Percentiles rank a stretch among this genome's conserved stretches.
Evolutionary conservation across 805 yeast genomes (phyloP).

Genomic region (Starmerella sp.): DNA sequence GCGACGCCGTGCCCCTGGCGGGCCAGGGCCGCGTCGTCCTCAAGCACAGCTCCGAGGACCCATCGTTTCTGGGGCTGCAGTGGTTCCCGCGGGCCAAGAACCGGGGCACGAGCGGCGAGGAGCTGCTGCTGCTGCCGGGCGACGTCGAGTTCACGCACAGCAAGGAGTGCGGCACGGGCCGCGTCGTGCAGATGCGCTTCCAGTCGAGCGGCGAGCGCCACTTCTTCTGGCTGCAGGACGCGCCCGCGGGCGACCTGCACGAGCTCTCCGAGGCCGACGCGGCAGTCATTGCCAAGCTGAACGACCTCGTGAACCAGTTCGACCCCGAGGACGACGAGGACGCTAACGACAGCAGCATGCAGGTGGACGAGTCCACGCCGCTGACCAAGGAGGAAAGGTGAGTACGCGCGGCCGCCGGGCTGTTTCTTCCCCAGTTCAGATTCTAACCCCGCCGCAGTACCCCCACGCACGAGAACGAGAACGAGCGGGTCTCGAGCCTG

Average conservation of each 20-base stretch:
- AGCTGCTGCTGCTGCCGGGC: slow-evolving; percentile 65
- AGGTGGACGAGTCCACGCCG: slow-evolving; percentile 12
- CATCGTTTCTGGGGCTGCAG: slow-evolving; percentile 53
- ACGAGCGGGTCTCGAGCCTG: not conserved
- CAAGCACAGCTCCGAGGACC: slow-evolving; percentile 55
- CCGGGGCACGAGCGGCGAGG: slow-evolving; percentile 29
- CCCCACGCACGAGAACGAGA: too few species aligned
- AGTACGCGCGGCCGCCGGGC: not conserved
- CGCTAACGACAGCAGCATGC: slow-evolving; percentile 16
- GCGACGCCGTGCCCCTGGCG: slow-evolving; percentile 57
- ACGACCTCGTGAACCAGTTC: slow-evolving; percentile 30
- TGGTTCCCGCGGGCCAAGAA: slow-evolving; percentile 57
- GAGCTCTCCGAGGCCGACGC: slow-evolving; percentile 51
- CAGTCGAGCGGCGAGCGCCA: slow-evolving; percentile 48
- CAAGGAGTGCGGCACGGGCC: slow-evolving; percentile 58
- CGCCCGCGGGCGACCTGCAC: slow-evolving; percentile 47
- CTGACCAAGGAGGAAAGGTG: slow-evolving; percentile 3
- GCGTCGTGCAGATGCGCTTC: slow-evolving; percentile 61
- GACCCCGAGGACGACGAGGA: slow-evolving; percentile 19
- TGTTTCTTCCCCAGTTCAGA: not conserved
- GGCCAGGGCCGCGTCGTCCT: slow-evolving; percentile 57
- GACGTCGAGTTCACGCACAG: slow-evolving; percentile 71
- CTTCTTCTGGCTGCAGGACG: slow-evolving; percentile 64
- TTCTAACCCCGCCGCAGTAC: not conserved
- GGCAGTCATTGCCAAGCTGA: slow-evolving; percentile 38